Evolutionary conservation across 2,329 filamentous ascomycete species (phyloP), one percentile per base, ranked within the genome.

Genomic region (Sporothrix brasiliensis): DNA sequence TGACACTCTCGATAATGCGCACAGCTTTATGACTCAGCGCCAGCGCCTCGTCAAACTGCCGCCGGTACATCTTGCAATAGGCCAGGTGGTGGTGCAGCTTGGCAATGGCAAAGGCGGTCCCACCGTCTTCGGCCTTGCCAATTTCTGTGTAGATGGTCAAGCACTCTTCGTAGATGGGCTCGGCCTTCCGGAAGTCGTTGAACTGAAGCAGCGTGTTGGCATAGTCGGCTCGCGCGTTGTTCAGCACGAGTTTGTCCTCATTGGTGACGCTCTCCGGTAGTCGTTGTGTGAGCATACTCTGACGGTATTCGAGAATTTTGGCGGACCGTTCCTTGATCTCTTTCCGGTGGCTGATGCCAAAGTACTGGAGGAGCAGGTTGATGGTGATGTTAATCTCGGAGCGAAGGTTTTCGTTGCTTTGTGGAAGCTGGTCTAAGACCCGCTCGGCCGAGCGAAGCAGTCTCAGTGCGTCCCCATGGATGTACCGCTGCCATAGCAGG

Each of bases 161-260:
- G 44, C 73, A 73, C n/a, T 39, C 58, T 27, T 71, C 49, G 58
- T 73, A 73, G 52, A 73, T 73, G 14, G 66, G 70, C 63, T 69
- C 70, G 1, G 73, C 73, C 16, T 58, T 24, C n/a, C 21, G 30
- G 30, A 68, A 71, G 61, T 73, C 73, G 67, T 73, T 72, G 54
- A 73, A 73, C 70, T 73, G 71, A 56, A 73, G 56, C 34, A 73
- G 61, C 3, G 73, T 73, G 69, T 73, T 73, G 68, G 73, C 73
- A n/a, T 73, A 73, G 58, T 73, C 73, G 10, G 73, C 73, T 10
- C 66, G 67, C 4, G 71, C 73, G n/a, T 73, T 68, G 58, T 63
- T 70, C 19, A 72, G 19, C 5, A 69, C 61, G 10, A 73, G 52
- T 50, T 44, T 39, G 34, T 71, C 70, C 19, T 71, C 70, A 2